Percentiles rank a stretch among this genome's conserved stretches.
Conservation (phyloP, 352 stramenopile genomes). For the Pythium graminicola region DNA sequence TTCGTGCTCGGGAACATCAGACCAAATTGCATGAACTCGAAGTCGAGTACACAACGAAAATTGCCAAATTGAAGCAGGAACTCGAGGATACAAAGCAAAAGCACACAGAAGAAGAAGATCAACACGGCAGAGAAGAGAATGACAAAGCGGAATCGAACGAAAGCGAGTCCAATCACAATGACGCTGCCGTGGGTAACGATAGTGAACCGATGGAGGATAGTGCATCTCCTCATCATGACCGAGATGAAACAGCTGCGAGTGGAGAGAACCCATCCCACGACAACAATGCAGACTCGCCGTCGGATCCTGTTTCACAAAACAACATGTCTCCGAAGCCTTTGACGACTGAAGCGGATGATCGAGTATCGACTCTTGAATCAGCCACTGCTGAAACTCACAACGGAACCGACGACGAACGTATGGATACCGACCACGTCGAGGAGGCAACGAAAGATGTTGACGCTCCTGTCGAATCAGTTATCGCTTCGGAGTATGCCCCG, state of each 20-base stretch:
- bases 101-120: conserved; percentile 17
- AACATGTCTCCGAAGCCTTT: too few species aligned
- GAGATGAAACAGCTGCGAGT: background rate
- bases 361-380: too few species aligned
- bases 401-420: too few species aligned
- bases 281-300: too few species aligned
- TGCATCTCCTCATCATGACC: background rate
- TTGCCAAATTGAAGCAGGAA: conserved; percentile 41
- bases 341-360: too few species aligned
- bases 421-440: too few species aligned
- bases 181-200: conserved; percentile 4
- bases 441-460: too few species aligned
- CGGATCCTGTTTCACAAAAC: too few species aligned
- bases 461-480: too few species aligned
- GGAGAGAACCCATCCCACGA: background rate
- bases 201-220: conserved; percentile 12
- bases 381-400: too few species aligned
- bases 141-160: conserved; percentile 5
- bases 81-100: conserved; percentile 31
- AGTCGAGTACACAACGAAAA: conserved; percentile 36
- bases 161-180: background rate
- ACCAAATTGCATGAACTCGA: conserved; percentile 47
- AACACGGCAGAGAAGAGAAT: conserved; percentile 7
- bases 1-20: conserved; percentile 33
- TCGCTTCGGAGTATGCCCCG: background rate